Base-by-base conservation (phyloP, 2,329 filamentous ascomycete genomes). In the Cadophora gregata region DNA sequence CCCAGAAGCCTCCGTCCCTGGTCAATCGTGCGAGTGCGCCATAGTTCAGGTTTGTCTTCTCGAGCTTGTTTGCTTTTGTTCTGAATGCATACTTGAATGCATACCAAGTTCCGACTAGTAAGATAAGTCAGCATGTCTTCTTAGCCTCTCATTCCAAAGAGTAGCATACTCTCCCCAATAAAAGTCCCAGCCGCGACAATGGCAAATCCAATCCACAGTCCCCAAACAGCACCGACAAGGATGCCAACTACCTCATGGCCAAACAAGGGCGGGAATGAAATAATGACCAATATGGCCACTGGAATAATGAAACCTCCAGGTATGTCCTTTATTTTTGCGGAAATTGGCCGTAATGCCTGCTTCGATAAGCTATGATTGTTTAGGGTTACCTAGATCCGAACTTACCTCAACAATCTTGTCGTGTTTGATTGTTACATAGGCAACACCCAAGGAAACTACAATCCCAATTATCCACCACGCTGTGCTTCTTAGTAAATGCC, bases 251-350 rank as follows among this genome's bases (percentile, higher is more conserved):
- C 72, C 65, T 81, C 80, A 65, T 81, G 80, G 19, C 80, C 80
- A 62, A 81, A 81, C 14, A 81, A 72, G 1, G 79, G 79, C 4
- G 80, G 80, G 62, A 81, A 80, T 3, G 79, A 81, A 45, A 81
- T 78, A 42, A 78, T 51, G 56, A 81, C 74, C 31, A 81, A 70
- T 24, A 81, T 77, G 31, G 73, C 74, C 47, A 81, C 77, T 6
- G 79, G 79, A 51, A 81, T 80, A 7, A 81, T 50, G 72, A 77
- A 81, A 7, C 80, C 80, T 14, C 75, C 79, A 1, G 79, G 78
- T 1, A 79, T 69, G 19, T 79, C 76, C 36, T 78, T 75, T 14
- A 81, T 77, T 63, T 78, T 78, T 59, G 78, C 73, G 6, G 79
- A 77, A 50, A 78, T 77, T 0, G 79, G 80, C 31, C 76, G 74